phyloP scores from a whole-genome alignment of 2,329 filamentous ascomycete genomes.

The Claviceps quebecensis region DNA sequence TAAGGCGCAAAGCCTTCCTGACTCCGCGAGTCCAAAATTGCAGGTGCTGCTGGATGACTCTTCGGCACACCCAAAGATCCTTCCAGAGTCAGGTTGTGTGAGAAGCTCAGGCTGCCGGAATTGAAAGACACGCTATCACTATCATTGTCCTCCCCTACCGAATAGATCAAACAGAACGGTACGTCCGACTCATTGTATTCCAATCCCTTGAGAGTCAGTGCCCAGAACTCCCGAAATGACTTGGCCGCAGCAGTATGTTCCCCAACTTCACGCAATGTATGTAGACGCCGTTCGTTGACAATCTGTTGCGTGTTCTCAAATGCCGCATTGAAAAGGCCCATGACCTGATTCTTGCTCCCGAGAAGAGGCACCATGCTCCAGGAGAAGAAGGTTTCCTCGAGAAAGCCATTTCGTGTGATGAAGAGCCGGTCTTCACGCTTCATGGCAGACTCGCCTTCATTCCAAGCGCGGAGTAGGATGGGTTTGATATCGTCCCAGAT shows the following conservation, averaged over 20 bases:
- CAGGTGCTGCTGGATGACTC: constrained; percentile 27
- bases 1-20: constrained; percentile 24
- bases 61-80: constrained; percentile 32
- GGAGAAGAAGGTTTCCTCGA: constrained; percentile 70
- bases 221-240: constrained; percentile 60
- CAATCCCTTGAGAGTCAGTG: constrained; percentile 50
- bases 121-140: constrained; percentile 38
- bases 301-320: constrained; percentile 69
- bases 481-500: constrained; percentile 59
- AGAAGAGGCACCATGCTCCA: constrained; percentile 70
- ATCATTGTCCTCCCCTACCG: constrained; percentile 27
- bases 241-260: constrained; percentile 59
- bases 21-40: constrained; percentile 21
- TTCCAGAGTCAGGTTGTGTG: constrained; percentile 40
- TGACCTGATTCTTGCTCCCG: constrained; percentile 56
- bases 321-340: constrained; percentile 63
- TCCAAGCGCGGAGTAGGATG: constrained; percentile 50
- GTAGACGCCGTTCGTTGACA: constrained; percentile 64
- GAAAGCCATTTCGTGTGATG: constrained; percentile 49
- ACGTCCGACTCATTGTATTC: constrained; percentile 53
- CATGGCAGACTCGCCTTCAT: constrained; percentile 63
- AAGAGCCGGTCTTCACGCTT: constrained; percentile 70
- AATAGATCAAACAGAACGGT: constrained; percentile 37
- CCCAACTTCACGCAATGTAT: constrained; percentile 61
- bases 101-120: constrained; percentile 46